Evolutionary conservation across 768 basidiomycete genomes (phyloP).

Genomic region (Tricholoma terreum): DNA sequence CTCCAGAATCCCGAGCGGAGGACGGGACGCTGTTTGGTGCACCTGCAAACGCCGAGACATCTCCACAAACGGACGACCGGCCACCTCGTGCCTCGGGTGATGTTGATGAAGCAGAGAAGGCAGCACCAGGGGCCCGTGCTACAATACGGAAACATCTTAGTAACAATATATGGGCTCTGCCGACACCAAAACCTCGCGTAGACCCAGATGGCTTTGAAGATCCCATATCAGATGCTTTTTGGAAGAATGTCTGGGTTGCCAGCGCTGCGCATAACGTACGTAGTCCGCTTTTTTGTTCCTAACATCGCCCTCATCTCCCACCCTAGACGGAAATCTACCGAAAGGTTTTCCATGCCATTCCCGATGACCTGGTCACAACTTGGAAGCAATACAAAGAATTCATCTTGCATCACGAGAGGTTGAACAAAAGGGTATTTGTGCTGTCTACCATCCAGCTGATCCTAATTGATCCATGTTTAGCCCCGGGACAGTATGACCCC

Average conservation of each 20-base stretch:
- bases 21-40: constrained; percentile 51
- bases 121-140: constrained; percentile 47
- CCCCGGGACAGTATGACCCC: constrained; percentile 36
- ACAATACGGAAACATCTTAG: constrained; percentile 51
- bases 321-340: constrained; percentile 89
- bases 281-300: constrained; percentile 12
- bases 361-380: constrained; percentile 88
- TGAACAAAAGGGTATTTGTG: constrained; percentile 64
- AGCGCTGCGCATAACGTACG: constrained; percentile 86
- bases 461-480: constrained; percentile 28
- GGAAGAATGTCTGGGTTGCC: constrained; percentile 87
- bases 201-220: constrained; percentile 83
- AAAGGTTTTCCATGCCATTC: constrained; percentile 90
- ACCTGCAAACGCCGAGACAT: constrained; percentile 49
- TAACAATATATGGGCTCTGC: constrained; percentile 58
- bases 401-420: constrained; percentile 66
- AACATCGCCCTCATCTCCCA: constrained; percentile 8
- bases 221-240: constrained; percentile 83
- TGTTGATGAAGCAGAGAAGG: constrained; percentile 46
- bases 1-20: constrained; percentile 32
- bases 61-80: constrained; percentile 40
- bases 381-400: constrained; percentile 97
- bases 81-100: constrained; percentile 47
- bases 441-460: constrained; percentile 1
- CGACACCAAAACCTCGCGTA: constrained; percentile 66